phyloP scores from a whole-genome alignment of 176 grass and related monocot species.

The Raddia distichophylla region DNA sequence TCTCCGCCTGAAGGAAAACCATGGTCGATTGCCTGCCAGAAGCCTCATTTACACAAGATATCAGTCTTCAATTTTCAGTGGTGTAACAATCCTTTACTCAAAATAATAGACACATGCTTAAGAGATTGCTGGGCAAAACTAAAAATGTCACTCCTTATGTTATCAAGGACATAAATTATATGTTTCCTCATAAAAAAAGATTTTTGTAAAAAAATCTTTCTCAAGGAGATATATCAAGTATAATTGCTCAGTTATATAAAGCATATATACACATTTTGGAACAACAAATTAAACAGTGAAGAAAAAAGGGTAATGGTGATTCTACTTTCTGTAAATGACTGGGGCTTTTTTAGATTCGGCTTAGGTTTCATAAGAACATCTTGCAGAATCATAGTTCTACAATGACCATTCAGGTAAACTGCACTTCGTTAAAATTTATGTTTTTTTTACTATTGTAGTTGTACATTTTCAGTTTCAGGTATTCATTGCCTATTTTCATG shows the following conservation, averaged over 20 bases:
- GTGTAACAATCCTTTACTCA: slow-evolving; percentile 3
- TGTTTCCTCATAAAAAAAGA: background rate
- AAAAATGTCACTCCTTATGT: background rate
- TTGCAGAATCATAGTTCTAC: background rate
- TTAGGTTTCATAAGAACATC: background rate
- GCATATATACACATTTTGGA: background rate
- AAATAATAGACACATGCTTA: slow-evolving; percentile 11
- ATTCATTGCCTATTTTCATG: background rate
- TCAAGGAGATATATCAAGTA: background rate
- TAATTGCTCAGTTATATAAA: background rate
- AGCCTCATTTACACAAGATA: slow-evolving; percentile 19
- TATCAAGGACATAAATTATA: background rate
- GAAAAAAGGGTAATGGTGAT: background rate
- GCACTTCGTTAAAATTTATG: background rate
- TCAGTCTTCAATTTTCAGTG: slow-evolving; percentile 10
- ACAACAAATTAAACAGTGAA: background rate
- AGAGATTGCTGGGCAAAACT: background rate
- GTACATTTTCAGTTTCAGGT: slow-evolving; percentile 1
- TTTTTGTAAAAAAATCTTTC: background rate
- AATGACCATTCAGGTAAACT: background rate
- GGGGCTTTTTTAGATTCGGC: background rate
- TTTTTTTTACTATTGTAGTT: background rate
- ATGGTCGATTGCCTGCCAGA: slow-evolving; percentile 56
- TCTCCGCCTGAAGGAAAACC: slow-evolving; percentile 83
- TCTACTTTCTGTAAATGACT: background rate